Conservation (phyloP, 345 rosid genomes). For the Pistacia integerrima region DNA sequence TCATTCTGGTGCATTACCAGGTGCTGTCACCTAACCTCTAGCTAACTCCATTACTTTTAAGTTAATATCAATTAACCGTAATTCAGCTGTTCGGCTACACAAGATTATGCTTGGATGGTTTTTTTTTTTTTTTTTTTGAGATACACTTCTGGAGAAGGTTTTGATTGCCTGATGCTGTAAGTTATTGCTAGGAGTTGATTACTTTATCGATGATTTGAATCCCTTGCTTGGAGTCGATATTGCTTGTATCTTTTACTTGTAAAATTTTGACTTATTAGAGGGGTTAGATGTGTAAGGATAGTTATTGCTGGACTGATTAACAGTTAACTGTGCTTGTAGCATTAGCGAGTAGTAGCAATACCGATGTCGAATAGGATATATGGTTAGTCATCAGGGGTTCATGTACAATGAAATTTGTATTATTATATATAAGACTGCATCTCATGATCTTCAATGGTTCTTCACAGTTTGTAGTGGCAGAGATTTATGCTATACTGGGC, state of each 20-base stretch:
- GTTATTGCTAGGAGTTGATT: conserved; percentile 9
- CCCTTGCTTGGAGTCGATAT: neutral
- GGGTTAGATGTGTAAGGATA: conserved; percentile 3
- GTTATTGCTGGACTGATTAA: neutral
- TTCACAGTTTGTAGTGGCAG: neutral
- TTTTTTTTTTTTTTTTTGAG: neutral
- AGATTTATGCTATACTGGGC: neutral
- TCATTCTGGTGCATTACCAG: conserved; percentile 20
- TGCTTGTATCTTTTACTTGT: neutral
- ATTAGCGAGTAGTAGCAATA: neutral
- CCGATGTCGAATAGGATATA: neutral
- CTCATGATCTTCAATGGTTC: too few species aligned
- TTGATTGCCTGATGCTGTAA: neutral
- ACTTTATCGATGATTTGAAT: neutral
- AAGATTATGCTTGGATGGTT: neutral
- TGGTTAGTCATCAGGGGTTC: neutral
- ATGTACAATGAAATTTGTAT: too few species aligned
- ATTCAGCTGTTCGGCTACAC: neutral
- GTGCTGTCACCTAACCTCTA: conserved; percentile 8
- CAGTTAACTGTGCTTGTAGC: neutral
- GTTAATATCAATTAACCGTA: conserved; percentile 8
- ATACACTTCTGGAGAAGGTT: conserved; percentile 10
- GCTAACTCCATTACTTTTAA: neutral
- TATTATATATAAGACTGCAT: too few species aligned
- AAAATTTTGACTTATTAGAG: conserved; percentile 8